Base-by-base conservation (phyloP, 1,139 yeast genomes). In the Kurtzmaniella natalensis region DNA sequence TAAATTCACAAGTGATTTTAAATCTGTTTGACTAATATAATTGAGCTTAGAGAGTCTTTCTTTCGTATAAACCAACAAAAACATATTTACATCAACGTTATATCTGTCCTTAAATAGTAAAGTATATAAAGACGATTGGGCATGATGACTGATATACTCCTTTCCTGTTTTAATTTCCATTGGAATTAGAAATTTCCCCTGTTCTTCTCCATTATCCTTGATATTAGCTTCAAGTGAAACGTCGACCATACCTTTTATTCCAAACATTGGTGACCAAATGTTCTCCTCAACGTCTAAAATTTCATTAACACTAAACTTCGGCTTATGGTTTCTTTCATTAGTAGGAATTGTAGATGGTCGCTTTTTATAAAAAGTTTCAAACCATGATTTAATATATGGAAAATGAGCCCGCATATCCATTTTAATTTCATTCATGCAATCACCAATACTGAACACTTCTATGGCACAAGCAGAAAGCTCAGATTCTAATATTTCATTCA, bases 161-260 rank as follows among this genome's bases (percentile, higher is more conserved):
- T 70, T 60, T 0, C 97, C 96, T 0, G 97, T 86, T 53, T 92
- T 92, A 39, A 92, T 78, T 55, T 92, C 99, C 61, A 94, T 62
- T 0, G 97, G 97, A 1, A 80, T 71, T 17, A 86, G 67, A 39
- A 52, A 68, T 15, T 64, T 70, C 6, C 74, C 75, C 3, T 40
- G 34, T 18, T 18, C 32, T n/a, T 30, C 37, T 5, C 19, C 27
- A 3, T 39, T 43, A 7, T 35, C 31, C 5, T 45, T 43, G 5
- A 72, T 47, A 21, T 64, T 56, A 0, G 84, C 83, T 45, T 83
- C 84, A 1, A 88, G 71, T 0, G 96, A 85, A 1, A 82, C 96
- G 59, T 92, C 99, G 11, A 89, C 77, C 48, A 81, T 76, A 1
- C 99, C 99, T 44, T 86, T 79, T n/a, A 94, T 59, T 0, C 99